Evolutionary conservation across 2,329 filamentous ascomycete genomes (phyloP).

Genomic region (Arthrobotrys iridis): DNA sequence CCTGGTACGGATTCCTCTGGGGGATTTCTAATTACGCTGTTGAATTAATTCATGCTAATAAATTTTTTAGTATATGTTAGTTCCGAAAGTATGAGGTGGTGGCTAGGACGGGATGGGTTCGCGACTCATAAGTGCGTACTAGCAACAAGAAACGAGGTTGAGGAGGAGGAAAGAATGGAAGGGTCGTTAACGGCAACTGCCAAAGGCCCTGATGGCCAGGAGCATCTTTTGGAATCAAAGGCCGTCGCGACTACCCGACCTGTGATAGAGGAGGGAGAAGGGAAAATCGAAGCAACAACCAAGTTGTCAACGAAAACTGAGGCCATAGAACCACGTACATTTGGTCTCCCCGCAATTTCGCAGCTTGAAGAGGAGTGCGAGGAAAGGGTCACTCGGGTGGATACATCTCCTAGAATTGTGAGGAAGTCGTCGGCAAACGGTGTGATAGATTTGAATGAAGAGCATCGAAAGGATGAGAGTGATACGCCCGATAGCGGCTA

Average conservation of each 20-base stretch:
- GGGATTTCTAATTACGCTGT: background rate
- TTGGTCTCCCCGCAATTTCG: background rate
- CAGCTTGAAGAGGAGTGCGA: slow-evolving; percentile 18
- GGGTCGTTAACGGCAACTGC: slow-evolving; percentile 58
- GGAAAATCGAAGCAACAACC: slow-evolving; percentile 43
- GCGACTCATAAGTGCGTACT: slow-evolving; percentile 86
- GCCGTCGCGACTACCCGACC: slow-evolving; percentile 39
- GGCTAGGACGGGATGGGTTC: slow-evolving; percentile 88
- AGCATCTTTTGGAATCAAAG: slow-evolving; percentile 37
- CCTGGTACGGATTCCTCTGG: slow-evolving; percentile 63
- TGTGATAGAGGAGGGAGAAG: slow-evolving; percentile 51
- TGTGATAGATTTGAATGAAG: background rate
- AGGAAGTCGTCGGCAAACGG: background rate
- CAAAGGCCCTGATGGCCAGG: slow-evolving; percentile 56
- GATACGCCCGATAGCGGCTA: background rate
- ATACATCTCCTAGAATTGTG: background rate
- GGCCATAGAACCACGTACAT: slow-evolving; percentile 10
- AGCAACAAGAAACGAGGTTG: slow-evolving; percentile 76
- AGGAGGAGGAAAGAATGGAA: slow-evolving; percentile 66
- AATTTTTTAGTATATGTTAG: slow-evolving; percentile 77
- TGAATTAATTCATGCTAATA: background rate
- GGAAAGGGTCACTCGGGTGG: background rate
- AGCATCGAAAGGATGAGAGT: background rate
- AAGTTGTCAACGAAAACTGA: slow-evolving; percentile 7
- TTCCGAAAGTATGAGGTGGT: slow-evolving; percentile 92